Conservation (phyloP, 1,284 basidiomycete genomes). For the Lentinus polychrous region DNA sequence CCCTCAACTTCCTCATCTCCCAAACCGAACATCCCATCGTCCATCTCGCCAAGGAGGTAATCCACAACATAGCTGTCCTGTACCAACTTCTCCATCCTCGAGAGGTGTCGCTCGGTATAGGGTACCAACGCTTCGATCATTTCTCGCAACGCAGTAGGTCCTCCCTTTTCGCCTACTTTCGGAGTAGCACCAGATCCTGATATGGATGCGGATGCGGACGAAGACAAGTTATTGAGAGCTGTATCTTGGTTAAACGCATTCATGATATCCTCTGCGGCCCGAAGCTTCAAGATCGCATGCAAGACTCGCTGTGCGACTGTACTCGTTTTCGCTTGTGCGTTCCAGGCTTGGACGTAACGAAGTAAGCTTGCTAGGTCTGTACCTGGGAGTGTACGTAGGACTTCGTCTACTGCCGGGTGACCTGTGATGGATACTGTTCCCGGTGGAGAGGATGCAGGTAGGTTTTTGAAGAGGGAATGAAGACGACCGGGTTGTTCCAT, state of each 20-base stretch:
- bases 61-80: slow-evolving; percentile 95
- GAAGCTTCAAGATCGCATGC: slow-evolving; percentile 75
- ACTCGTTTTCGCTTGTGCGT: slow-evolving; percentile 82
- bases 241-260: slow-evolving; percentile 49
- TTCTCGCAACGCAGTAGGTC: slow-evolving; percentile 55
- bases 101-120: slow-evolving; percentile 90
- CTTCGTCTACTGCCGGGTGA: slow-evolving; percentile 68
- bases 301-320: slow-evolving; percentile 84
- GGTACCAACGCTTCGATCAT: slow-evolving; percentile 83
- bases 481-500: slow-evolving; percentile 93
- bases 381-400: slow-evolving; percentile 66
- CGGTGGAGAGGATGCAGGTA: slow-evolving; percentile 27
- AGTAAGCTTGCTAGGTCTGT: slow-evolving; percentile 80
- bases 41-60: slow-evolving; percentile 90
- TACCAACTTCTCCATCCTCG: slow-evolving; percentile 78
- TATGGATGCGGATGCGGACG: neutral
- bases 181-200: neutral
- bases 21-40: slow-evolving; percentile 62
- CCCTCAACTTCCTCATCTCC: slow-evolving; percentile 35
- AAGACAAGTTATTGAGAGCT: slow-evolving; percentile 6
- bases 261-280: slow-evolving; percentile 67
- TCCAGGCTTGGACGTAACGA: slow-evolving; percentile 88
- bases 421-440: slow-evolving; percentile 49
- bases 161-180: slow-evolving; percentile 13
- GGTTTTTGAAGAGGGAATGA: slow-evolving; percentile 70